A percentile compares a stretch with the other conserved stretches of the same genome.
phyloP scores from a whole-genome alignment of 2,329 filamentous ascomycete genomes.

The Colletotrichum sidae region DNA sequence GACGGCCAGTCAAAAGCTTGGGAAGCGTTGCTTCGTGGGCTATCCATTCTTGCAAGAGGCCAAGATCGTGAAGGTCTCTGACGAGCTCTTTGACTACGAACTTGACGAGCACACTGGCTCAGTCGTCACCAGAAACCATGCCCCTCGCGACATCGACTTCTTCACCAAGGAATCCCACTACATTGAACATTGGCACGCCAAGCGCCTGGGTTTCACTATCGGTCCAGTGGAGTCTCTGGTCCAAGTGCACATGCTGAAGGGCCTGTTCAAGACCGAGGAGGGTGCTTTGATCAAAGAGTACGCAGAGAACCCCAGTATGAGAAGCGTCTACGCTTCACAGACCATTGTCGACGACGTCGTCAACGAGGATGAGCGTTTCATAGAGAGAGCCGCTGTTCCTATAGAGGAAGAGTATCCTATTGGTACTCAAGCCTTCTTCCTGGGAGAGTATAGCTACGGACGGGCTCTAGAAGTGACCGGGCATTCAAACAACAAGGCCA shows the following conservation, averaged over 20 bases:
- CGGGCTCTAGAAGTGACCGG: constrained; percentile 85
- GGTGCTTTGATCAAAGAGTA: constrained; percentile 95
- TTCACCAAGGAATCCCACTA: constrained; percentile 86
- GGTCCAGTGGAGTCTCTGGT: constrained; percentile 89
- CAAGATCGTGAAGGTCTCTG: constrained; percentile 87
- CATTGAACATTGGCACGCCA: constrained; percentile 90
- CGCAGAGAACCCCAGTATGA: constrained; percentile 83
- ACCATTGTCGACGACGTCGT: constrained; percentile 89
- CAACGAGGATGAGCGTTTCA: constrained; percentile 92
- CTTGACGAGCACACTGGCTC: constrained; percentile 74
- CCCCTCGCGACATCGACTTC: constrained; percentile 79
- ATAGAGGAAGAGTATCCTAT: constrained; percentile 92
- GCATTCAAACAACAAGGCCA: constrained; percentile 80
- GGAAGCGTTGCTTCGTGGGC: constrained; percentile 88
- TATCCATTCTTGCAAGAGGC: constrained; percentile 97
- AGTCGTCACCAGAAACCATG: constrained; percentile 77
- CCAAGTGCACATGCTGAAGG: constrained; percentile 93
- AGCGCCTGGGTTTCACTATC: constrained; percentile 88
- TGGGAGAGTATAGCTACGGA: constrained; percentile 93
- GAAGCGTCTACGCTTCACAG: constrained; percentile 92
- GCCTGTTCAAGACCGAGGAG: constrained; percentile 88
- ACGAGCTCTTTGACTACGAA: constrained; percentile 92
- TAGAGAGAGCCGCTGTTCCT: constrained; percentile 88
- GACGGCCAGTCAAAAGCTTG: constrained; percentile 81
- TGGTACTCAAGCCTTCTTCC: constrained; percentile 87